Percentiles rank a stretch among this genome's conserved stretches.
Conservation (phyloP, 164 flowering plant genomes). For the Umbilicus rupestris region DNA sequence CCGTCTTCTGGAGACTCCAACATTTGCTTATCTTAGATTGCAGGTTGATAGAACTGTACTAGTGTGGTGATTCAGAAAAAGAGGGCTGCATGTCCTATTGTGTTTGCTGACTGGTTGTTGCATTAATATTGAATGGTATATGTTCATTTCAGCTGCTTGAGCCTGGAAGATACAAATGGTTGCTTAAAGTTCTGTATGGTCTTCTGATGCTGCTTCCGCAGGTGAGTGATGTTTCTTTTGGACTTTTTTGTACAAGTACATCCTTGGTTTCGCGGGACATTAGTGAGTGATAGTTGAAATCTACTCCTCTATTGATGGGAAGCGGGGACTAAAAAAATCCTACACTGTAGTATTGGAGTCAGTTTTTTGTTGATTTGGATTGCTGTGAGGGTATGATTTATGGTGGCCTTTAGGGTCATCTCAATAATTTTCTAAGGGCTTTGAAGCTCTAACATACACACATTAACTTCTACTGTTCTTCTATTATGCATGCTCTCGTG, state of each 20-base stretch:
- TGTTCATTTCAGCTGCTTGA: conserved; percentile 60
- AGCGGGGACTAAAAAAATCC: too few relatives aligned
- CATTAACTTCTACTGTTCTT: not conserved
- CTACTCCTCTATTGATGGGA: not conserved
- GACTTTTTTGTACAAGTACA: not conserved
- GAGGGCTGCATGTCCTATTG: not conserved
- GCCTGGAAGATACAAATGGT: conserved; percentile 79
- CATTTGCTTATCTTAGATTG: conserved; percentile 85
- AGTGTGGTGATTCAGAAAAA: not conserved
- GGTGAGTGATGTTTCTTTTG: conserved; percentile 28
- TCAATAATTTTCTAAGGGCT: not conserved
- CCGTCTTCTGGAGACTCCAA: conserved; percentile 90
- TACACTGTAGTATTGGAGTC: too few relatives aligned
- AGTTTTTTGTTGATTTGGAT: too few relatives aligned
- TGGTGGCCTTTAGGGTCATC: too few relatives aligned
- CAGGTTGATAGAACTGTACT: conserved; percentile 39
- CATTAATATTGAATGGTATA: not conserved
- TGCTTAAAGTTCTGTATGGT: conserved; percentile 80
- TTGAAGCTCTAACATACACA: not conserved
- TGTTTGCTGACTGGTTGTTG: not conserved
- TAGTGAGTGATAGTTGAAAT: not conserved
- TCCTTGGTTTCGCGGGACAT: too few relatives aligned
- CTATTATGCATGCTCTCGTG: not conserved
- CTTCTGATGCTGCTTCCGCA: conserved; percentile 98
- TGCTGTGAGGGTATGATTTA: too few relatives aligned